These are phyloP conservation scores for Aspergillus bertholletiae DNA, from an alignment of 495 filamentous ascomycete genomes.

Conservation along the genomic window DNA sequence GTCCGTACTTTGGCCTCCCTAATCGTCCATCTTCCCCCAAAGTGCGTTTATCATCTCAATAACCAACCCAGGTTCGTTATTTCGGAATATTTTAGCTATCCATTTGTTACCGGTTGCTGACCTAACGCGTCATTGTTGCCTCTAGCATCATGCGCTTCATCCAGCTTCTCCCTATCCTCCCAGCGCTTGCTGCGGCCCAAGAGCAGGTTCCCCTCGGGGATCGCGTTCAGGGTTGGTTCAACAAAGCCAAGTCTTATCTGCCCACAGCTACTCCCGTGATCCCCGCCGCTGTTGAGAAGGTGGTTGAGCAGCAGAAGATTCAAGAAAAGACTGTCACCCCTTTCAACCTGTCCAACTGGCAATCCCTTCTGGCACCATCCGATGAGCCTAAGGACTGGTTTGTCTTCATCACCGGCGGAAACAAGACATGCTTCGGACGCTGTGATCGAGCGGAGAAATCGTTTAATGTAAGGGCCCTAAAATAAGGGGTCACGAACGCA, in stretches of 20 bases:
- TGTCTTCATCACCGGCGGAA: conserved; percentile 76
- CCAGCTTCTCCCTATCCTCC: conserved; percentile 59
- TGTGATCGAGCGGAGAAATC: conserved; percentile 51
- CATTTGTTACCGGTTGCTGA: conserved; percentile 3
- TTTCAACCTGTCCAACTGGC: conserved; percentile 74
- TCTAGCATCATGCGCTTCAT: conserved; percentile 63
- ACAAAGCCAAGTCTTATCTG: conserved; percentile 57
- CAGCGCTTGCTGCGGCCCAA: conserved; percentile 68
- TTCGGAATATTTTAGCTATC: background rate
- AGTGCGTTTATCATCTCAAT: conserved; percentile 15
- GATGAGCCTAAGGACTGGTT: conserved; percentile 73
- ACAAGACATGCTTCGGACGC: conserved; percentile 78
- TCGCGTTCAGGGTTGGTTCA: conserved; percentile 61
- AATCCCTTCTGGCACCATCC: conserved; percentile 60
- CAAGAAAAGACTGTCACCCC: conserved; percentile 52
- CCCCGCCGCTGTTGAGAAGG: conserved; percentile 47
- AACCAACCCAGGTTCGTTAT: conserved; percentile 20
- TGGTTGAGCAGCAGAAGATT: conserved; percentile 53
- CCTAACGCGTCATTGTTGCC: conserved; percentile 8
- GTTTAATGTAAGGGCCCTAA: conserved; percentile 48
- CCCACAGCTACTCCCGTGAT: conserved; percentile 48
- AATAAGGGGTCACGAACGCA: background rate
- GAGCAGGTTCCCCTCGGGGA: conserved; percentile 70
- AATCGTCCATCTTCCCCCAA: conserved; percentile 10
- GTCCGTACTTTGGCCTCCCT: conserved; percentile 23